Base-by-base conservation (phyloP, 2,329 filamentous ascomycete species). In the Neonectria hederae region DNA sequence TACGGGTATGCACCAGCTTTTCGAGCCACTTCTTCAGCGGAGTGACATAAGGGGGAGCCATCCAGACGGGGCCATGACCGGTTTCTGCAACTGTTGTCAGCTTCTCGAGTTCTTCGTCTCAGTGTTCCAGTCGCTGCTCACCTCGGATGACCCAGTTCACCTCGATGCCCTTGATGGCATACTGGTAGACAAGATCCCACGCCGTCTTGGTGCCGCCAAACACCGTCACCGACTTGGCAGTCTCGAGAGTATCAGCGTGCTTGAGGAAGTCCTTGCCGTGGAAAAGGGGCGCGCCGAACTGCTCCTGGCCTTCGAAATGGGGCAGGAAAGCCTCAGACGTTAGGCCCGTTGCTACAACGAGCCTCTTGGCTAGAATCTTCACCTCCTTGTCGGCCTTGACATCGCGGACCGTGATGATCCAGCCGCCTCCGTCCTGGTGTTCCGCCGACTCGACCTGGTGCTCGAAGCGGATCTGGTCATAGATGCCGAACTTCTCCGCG, bases 151-250 rank as follows among this genome's bases (percentile, higher is more conserved):
- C 80, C 83, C 88, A 86, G 49, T 89, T 81, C 1, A 89, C 88
- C 57, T 84, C 76, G 32, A 86, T 79, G 1, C 86, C 87, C 28
- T 81, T 80, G 6, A 80, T 80, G 2, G 85, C 89, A 68, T 87
- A 89, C 1, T 86, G 81, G 67, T 91, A 90, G 0, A 87, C 87
- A 11, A 86, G 83, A 75, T 92, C 90, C 81, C 85, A 90, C 0
- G 87, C 88, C 2, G 85, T 89, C 74, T 92, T 92, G 3, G 83
- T 85, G 2, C 84, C 87, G 2, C 90, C 90, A 13, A 91, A 82
- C 0, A 92, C 83, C 0, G 86, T 84, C 21, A 84, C 79, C 0
- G 74, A 76, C 54, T 81, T 82, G n/a, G 79, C 77, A 2, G 77
- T 77, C 21, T 80, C 69, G 2, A 87, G 68, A 0, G 79, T 80